Base-by-base conservation (phyloP, 352 stramenopile genomes). In the Phytophthora vignae region DNA sequence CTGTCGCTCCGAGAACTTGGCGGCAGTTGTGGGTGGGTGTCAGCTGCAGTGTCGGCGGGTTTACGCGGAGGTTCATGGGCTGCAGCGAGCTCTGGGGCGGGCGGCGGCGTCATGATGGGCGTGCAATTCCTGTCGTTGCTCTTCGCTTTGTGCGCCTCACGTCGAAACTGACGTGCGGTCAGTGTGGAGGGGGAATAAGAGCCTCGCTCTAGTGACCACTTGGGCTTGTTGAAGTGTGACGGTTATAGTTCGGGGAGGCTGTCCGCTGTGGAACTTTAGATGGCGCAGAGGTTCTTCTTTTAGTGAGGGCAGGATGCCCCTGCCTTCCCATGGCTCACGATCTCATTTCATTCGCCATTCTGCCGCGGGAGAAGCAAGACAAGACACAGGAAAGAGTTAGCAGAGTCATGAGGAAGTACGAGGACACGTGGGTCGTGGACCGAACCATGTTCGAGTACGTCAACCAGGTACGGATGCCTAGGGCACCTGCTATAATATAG, bases 371-470 rank as follows among this genome's bases (percentile, higher is more conserved):
- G 58, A 65, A 63, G 15, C 38, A 63, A 73, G 59, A 17, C 15
- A n/a, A 1, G 38, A 29, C 1, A 4, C 25, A 29, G 4, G 36
- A 17, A 14, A 55, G 44, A 40, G 12, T 31, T 2, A 57, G 11
- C 3, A 12, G 52, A 36, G 10, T 8, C 48, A 65, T 94, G 81
- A 77, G 81, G 53, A 88, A 88, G 61, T 94, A 91, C 69, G 82
- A 93, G 19, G 89, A 96, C 67, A 80, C 75, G 22, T 96, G 88
- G 90, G 90, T 98, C 55, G 89, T 98, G 42, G 94, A 98, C 78
- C 89, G 91, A 49, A 97, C 90, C 36, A 94, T 99, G 90, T 99
- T 98, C 81, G 92, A 98, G 69, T 98, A 98, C 74, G 84, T 98
- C 44, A 95, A 95, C 70, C 85, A 94, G 78, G 87, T 54, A 29